Evolutionary conservation across 805 yeast species (phyloP).

Genomic region (Lipomyces orientalis): DNA sequence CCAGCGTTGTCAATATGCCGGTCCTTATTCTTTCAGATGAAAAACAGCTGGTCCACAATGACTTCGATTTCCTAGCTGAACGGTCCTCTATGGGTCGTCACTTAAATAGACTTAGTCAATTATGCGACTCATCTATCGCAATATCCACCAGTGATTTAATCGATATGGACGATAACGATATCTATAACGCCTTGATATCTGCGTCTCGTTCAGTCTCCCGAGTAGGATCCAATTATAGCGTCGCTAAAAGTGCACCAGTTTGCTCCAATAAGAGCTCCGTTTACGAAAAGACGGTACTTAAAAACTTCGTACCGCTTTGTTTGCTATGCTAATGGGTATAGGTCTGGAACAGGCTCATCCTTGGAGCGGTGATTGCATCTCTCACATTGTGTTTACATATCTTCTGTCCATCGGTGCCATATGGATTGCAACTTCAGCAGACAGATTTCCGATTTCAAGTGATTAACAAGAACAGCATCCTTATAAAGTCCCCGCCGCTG

Average conservation of each 20-base stretch:
- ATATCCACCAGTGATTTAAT: neutral
- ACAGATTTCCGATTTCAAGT: constrained; percentile 1
- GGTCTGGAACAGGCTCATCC: neutral
- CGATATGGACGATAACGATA: neutral
- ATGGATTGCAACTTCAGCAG: neutral
- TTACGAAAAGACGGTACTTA: neutral
- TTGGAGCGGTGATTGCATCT: constrained; percentile 1
- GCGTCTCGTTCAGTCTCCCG: neutral
- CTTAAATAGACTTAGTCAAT: neutral
- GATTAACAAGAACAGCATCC: constrained; percentile 11
- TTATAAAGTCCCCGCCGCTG: constrained; percentile 8
- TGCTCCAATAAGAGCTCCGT: neutral
- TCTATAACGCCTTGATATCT: neutral
- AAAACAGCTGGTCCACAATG: neutral
- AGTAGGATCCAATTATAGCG: neutral
- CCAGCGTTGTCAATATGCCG: neutral
- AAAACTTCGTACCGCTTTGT: neutral
- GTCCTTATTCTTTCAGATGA: neutral
- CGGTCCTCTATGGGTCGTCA: neutral
- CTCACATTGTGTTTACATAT: neutral
- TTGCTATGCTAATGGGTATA: neutral
- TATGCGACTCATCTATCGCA: neutral
- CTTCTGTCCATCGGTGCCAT: neutral
- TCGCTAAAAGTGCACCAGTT: neutral
- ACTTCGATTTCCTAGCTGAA: neutral